Base-by-base conservation (phyloP, 2,329 filamentous ascomycete species). In the Bipolaris gigantea region DNA sequence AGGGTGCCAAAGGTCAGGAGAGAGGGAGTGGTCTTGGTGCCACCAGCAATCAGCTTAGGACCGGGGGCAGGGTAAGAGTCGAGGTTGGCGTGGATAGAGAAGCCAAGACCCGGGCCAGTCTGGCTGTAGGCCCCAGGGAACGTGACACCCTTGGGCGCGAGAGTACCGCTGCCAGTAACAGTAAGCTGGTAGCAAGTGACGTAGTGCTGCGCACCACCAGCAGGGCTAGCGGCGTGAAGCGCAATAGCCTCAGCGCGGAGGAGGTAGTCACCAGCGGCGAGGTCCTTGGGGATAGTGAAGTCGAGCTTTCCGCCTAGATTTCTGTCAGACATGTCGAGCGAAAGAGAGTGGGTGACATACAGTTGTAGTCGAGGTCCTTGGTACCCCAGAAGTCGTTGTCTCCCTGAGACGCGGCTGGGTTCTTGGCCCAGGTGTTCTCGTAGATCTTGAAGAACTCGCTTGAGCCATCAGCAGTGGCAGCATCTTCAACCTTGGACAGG, bases 401-500 rank as follows among this genome's bases (percentile, higher is more conserved):
- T 27, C 72, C 78, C 72, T 77, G 78, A 8, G 57, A 62, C 7
- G 68, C 65, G 33, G 60, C 64, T 18, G 63, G 60, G 47, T 69
- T 60, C 60, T 67, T 67, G 35, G 61, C 64, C 59, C 63, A 75
- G 44, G 74, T 75, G 38, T 75, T 73, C 57, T 78, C 70, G 39
- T 75, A 75, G 45, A 79, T 60, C 69, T 77, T 80, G 61, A 81
- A 84, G 70, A 82, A 81, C 55, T 76, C 73, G 25, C 80, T 79
- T 10, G 76, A 75, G 34, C 80, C 80, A 48, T 79, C 76, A 46
- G 72, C 70, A 16, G 65, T 60, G 25, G 73, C 71, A 15, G 74
- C 72, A 4, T 81, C 79, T 16, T 69, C 64, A 11, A 69, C 65
- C 53, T 66, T 65, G 47, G 60, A 56, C 62, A 84, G 79, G 67